Conservation (phyloP, 345 rosid species). For the Pistacia atlantica region DNA sequence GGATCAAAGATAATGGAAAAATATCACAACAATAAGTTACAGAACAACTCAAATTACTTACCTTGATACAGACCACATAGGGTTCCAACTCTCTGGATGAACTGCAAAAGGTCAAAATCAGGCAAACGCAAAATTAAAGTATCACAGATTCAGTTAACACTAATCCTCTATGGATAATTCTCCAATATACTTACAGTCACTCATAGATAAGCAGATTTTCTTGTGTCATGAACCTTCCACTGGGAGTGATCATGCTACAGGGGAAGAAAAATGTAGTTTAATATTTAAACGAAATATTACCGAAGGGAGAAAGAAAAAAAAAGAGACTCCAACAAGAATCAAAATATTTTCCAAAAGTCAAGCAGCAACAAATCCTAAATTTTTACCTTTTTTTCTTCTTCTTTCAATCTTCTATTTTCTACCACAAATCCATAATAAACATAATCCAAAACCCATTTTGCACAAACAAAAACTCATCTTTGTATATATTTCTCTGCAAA, state of each 20-base stretch:
- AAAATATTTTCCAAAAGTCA: constrained; percentile 13
- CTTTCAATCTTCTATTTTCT: background rate
- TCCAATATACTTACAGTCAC: constrained; percentile 76
- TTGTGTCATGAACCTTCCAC: constrained; percentile 95
- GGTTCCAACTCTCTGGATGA: constrained; percentile 99
- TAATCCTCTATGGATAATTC: constrained; percentile 7
- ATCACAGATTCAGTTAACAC: constrained; percentile 2
- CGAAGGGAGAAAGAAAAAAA: background rate
- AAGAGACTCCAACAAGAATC: background rate
- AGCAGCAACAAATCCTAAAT: constrained; percentile 18
- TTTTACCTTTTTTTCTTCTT: background rate
- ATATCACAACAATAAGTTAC: background rate
- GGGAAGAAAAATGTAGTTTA: background rate
- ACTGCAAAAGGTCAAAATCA: constrained; percentile 50
- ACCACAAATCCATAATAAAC: background rate
- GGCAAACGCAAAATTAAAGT: background rate
- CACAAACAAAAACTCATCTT: too few species aligned
- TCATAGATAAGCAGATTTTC: constrained; percentile 98
- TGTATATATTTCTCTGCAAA: too few species aligned
- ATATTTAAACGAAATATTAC: background rate
- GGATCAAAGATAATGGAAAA: background rate
- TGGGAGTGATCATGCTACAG: constrained; percentile 93
- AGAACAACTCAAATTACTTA: constrained; percentile 29
- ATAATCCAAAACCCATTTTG: too few species aligned
- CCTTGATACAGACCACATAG: constrained; percentile 99